Percentiles rank a stretch among this genome's conserved stretches.
Conservation (phyloP, 2,329 filamentous ascomycete genomes). For the Stachybotrys echinatus region DNA sequence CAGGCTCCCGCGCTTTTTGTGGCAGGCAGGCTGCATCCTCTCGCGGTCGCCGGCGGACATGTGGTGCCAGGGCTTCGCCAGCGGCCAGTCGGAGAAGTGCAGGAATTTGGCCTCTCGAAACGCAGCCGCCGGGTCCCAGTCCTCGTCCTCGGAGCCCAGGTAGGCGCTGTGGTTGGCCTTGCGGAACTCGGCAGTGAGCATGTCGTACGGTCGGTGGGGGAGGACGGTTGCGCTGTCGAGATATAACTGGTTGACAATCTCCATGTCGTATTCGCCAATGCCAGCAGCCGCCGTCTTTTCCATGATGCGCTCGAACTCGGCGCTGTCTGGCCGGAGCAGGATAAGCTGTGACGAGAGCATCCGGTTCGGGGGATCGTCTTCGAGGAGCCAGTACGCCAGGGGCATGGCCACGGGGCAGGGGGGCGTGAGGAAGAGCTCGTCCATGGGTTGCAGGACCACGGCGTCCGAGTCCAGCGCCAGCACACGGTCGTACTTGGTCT, state of each 20-base stretch:
- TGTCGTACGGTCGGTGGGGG: conserved; percentile 55
- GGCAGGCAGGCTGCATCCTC: conserved; percentile 3
- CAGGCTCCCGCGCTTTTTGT: background rate
- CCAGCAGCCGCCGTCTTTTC: conserved; percentile 17
- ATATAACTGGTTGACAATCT: conserved; percentile 21
- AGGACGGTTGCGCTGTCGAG: conserved; percentile 50
- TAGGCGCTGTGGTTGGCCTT: conserved; percentile 38
- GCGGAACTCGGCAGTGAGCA: conserved; percentile 58
- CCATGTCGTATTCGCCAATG: conserved; percentile 54
- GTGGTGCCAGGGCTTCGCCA: conserved; percentile 11
- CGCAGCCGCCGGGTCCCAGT: conserved; percentile 47
- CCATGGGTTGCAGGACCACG: background rate
- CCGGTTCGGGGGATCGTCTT: background rate
- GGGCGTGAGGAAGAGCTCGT: conserved; percentile 2
- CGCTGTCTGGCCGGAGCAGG: conserved; percentile 51
- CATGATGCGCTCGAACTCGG: conserved; percentile 36
- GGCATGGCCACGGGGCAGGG: background rate
- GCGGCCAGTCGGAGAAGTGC: conserved; percentile 13
- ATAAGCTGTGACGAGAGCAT: conserved; percentile 1
- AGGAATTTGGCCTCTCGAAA: conserved; percentile 1
- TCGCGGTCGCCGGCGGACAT: background rate
- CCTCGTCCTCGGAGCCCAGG: conserved; percentile 32
- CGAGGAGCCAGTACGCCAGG: conserved; percentile 1
- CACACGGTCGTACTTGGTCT: conserved; percentile 1
- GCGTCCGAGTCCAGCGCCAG: conserved; percentile 1